Evolutionary conservation across 139 green algal species (phyloP).

Genomic region (Deuterostichococcus epilithicus): DNA sequence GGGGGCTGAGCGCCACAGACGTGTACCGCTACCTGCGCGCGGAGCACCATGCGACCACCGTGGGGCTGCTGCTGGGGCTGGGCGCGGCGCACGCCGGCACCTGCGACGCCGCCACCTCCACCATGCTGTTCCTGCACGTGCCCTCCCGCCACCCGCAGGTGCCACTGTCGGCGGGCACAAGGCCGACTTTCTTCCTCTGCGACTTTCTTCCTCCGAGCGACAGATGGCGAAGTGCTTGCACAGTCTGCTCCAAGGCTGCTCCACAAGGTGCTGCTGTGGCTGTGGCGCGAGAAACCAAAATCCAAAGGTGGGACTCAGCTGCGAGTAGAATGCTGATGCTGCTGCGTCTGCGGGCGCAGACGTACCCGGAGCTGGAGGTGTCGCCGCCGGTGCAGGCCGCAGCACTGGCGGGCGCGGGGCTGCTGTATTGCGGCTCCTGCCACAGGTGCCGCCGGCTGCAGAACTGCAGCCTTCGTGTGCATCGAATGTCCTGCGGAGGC

Average conservation of each 20-base stretch:
- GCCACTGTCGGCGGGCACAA: too few species aligned
- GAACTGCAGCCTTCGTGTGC: conserved; percentile 11
- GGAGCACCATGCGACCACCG: conserved; percentile 53
- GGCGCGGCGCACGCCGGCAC: conserved; percentile 51
- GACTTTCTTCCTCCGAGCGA: too few species aligned
- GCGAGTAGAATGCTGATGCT: too few species aligned
- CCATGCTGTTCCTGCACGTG: conserved; percentile 93
- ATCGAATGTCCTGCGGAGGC: background rate
- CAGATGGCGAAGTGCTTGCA: too few species aligned
- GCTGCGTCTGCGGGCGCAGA: conserved; percentile 1
- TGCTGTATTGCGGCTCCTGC: conserved; percentile 82
- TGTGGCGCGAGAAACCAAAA: too few species aligned
- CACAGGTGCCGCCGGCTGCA: conserved; percentile 48
- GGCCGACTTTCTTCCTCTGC: too few species aligned
- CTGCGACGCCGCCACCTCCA: conserved; percentile 65
- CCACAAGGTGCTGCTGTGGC: too few species aligned
- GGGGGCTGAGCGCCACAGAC: conserved; percentile 45
- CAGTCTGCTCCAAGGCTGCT: too few species aligned
- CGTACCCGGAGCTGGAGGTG: conserved; percentile 92
- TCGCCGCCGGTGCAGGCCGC: conserved; percentile 78
- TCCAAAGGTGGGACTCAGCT: too few species aligned
- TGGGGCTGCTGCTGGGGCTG: conserved; percentile 85
- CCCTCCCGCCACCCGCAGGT: conserved; percentile 71
- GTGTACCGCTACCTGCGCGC: conserved; percentile 67
- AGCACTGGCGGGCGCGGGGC: conserved; percentile 79